These are phyloP conservation scores for Heliosperma pusillum DNA, from an alignment of 148 eudicot species.

Conservation along the genomic window DNA sequence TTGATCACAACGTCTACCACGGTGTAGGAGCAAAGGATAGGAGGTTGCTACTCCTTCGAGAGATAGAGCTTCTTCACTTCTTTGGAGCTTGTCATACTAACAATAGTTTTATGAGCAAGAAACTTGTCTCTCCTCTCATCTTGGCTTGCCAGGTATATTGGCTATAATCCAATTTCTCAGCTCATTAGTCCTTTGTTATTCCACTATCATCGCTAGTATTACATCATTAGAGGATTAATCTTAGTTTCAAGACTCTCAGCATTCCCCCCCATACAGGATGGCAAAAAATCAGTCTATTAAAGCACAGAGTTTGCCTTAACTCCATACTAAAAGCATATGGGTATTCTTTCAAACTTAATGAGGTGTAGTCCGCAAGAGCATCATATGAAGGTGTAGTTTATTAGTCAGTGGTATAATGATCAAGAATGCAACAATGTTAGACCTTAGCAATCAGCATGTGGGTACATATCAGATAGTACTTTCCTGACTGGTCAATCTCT, in stretches of 20 bases:
- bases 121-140: constrained; percentile 28
- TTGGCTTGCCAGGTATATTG: constrained; percentile 30
- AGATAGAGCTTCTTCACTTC: constrained; percentile 38
- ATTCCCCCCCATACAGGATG: neutral
- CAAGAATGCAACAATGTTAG: neutral
- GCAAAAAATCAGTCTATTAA: neutral
- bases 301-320: neutral
- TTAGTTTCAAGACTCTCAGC: no score
- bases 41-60: constrained; percentile 30
- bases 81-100: constrained; percentile 33
- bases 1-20: neutral
- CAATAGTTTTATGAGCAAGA: constrained; percentile 19
- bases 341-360: neutral
- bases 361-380: neutral
- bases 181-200: no score
- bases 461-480: neutral
- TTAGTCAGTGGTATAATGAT: neutral
- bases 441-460: neutral
- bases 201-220: no score
- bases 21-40: constrained; percentile 13
- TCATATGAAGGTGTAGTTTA: neutral
- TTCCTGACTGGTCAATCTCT: neutral
- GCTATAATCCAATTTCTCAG: neutral
- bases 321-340: neutral
- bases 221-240: no score